Base-by-base conservation (phyloP, 768 basidiomycete genomes). In the Mycena albidolilacea region DNA sequence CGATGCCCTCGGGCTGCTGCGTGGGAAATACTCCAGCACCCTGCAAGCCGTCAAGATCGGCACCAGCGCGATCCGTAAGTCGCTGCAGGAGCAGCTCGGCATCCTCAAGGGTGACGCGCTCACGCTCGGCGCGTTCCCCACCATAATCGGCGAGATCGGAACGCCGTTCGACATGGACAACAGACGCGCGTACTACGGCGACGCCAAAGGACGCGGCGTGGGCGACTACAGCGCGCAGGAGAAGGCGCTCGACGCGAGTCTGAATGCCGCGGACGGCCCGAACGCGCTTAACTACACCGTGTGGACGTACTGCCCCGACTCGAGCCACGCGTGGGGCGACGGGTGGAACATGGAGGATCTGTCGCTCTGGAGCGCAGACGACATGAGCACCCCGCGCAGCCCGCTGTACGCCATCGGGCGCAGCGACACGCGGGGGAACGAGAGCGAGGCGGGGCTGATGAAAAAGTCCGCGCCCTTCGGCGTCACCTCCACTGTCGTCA, bases 291-390 rank as follows among this genome's bases (percentile, higher is more conserved):
- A 87, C 76, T 97, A 90, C 81, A 96, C 96, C 58, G 83, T 95
- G 10, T 98, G 97, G 97, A 94, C 91, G 43, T 98, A 97, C 79
- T 93, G 93, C 71, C 85, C 93, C 0, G 94, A 97, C 76, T 92
- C 92, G 78, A 87, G 86, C 35, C 95, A 98, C 79, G 85, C 89
- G 78, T 98, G 95, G 95, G 96, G 97, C 15, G 97, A 99, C 82
- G 92, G 92, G 0, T 99, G 97, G 97, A 97, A 98, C 80, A 90
- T 95, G 83, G 97, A 99, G 83, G 97, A 99, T 83, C 81, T 99
- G 70, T 96, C 94, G 75, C 73, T 99, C 15, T 98, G 95, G 95
- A 93, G 92, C 76, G 75, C 81, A 5, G 95, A 96, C 75, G 97
- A 98, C 79, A 73, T 91, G 71, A 76, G 78, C 63, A 79, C 75